Base-by-base conservation (phyloP, 768 basidiomycete genomes). In the Lentinula sp. region DNA sequence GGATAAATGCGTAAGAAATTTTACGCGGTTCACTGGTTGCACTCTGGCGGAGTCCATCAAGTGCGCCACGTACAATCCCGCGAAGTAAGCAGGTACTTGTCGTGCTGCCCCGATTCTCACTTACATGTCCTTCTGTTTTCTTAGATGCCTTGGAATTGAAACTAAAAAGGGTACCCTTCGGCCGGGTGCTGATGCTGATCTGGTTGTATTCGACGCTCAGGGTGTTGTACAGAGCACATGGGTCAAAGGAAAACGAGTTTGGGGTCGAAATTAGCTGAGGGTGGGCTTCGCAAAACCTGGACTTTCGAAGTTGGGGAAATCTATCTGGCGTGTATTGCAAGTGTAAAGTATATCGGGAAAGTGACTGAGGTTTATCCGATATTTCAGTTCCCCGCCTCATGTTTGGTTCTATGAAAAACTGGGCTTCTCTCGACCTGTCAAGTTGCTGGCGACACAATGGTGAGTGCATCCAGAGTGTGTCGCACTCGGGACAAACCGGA, bases 31-130 rank as follows among this genome's bases (percentile, higher is more conserved):
- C 71, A 92, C 93, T 0, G 89, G 88, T 5, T 91, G 91, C 68
- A 85, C 91, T 42, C 76, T 96, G 28, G 85, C 87, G 28, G 84
- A 93, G 71, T 89, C 93, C 23, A 87, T 96, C 73, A 85, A 85
- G 61, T 94, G 92, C 68, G 91, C 88, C 45, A 95, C 93, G 1
- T 85, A 80, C 67, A 91, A 92, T 67, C 91, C 93, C 15, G 93
- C 94, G 2, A 87, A 81, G 84, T 89, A 65, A 60, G 84, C 59
- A 8, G 3, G 42, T 49, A 34, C 42, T 34, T 37, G 15, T 59
- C 37, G 18, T 2, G 28, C 63, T n/a, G 7, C 34, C 45, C 59
- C 45, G 28, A 9, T 9, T 32, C 6, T 10, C 48, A 34, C 62
- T 52, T 50, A 49, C 57, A 39, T 62, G 37, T 8, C 0, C 60